phyloP scores from a whole-genome alignment of 2,329 filamentous ascomycete genomes.

The Arthrobotrys entomopaga region DNA sequence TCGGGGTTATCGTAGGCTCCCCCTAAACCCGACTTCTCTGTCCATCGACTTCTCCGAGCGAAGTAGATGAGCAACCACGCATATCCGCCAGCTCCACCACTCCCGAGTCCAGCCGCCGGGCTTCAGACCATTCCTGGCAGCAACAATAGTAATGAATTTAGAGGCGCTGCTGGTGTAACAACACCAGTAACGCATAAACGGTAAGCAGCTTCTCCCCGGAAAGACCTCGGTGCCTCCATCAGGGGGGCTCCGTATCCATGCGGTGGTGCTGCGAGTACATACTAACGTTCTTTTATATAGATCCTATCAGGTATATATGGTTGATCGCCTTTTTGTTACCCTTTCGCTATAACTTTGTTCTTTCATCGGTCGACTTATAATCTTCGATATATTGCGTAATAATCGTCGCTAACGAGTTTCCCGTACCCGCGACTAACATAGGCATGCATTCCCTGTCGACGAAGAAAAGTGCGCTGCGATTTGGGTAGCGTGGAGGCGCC shows the following conservation, averaged over 20 bases:
- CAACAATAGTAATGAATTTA: slow-evolving; percentile 32
- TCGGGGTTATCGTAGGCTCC: slow-evolving; percentile 29
- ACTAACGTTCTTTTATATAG: slow-evolving; percentile 24
- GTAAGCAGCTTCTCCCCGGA: slow-evolving; percentile 31
- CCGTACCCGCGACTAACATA: not conserved
- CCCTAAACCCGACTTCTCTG: slow-evolving; percentile 33
- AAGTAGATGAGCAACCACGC: slow-evolving; percentile 54
- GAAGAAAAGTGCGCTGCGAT: slow-evolving; percentile 70
- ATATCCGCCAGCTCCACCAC: slow-evolving; percentile 54
- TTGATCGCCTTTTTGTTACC: not conserved
- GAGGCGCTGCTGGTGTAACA: slow-evolving; percentile 43
- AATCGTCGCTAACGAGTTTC: not conserved
- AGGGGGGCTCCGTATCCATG: not conserved
- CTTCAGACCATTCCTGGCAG: slow-evolving; percentile 50
- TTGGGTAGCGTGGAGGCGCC: slow-evolving; percentile 86
- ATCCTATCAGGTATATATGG: slow-evolving; percentile 49
- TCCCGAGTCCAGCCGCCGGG: slow-evolving; percentile 54
- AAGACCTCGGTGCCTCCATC: slow-evolving; percentile 20
- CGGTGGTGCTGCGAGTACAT: slow-evolving; percentile 24
- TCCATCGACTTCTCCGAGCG: slow-evolving; percentile 46
- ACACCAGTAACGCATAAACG: slow-evolving; percentile 52
- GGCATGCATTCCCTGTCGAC: slow-evolving; percentile 67
- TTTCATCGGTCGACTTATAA: not conserved
- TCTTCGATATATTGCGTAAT: slow-evolving; percentile 13
- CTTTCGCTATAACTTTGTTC: not conserved